Percentiles rank a stretch among this genome's conserved stretches.
Evolutionary conservation across 164 flowering plant genomes (phyloP).

Genomic region (Vitis amurensis): DNA sequence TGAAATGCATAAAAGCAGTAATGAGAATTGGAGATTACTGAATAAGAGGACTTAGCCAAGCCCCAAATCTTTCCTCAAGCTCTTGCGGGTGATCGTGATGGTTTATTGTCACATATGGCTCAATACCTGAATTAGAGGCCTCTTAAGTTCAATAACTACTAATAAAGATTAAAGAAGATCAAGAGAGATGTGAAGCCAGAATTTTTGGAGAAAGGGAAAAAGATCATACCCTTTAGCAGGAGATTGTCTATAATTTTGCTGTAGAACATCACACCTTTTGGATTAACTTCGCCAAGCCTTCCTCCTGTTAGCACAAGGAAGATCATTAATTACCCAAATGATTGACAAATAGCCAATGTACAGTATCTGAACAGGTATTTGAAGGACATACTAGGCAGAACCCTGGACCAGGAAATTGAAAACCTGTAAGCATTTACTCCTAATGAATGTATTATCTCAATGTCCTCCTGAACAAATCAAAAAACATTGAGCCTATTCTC

Average conservation of each 20-base stretch:
- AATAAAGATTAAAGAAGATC: not conserved
- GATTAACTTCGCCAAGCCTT: slow-evolving; percentile 44
- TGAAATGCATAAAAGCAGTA: not conserved
- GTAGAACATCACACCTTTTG: slow-evolving; percentile 39
- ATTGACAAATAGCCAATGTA: not conserved
- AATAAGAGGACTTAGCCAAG: slow-evolving; percentile 50
- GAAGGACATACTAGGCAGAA: slow-evolving; percentile 18
- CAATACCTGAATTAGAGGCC: slow-evolving; percentile 34
- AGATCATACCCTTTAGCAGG: slow-evolving; percentile 29
- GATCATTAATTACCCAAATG: not conserved
- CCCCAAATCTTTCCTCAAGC: slow-evolving; percentile 43
- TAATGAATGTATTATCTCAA: slow-evolving; percentile 38
- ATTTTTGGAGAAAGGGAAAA: not conserved
- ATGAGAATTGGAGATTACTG: slow-evolving; percentile 27
- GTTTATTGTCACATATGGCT: slow-evolving; percentile 47
- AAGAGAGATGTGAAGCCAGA: too few relatives aligned
- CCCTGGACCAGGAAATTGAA: slow-evolving; percentile 23
- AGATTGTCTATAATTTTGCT: slow-evolving; percentile 40
- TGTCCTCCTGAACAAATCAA: slow-evolving; percentile 34
- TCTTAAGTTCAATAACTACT: not conserved
- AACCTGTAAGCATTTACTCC: slow-evolving; percentile 42
- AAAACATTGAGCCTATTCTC: not conserved
- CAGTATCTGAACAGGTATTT: not conserved
- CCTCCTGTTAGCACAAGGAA: slow-evolving; percentile 30
- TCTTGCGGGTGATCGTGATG: slow-evolving; percentile 52